These are phyloP conservation scores for Verbena officinalis DNA, from an alignment of 257 asterid genomes.

Conservation along the genomic window DNA sequence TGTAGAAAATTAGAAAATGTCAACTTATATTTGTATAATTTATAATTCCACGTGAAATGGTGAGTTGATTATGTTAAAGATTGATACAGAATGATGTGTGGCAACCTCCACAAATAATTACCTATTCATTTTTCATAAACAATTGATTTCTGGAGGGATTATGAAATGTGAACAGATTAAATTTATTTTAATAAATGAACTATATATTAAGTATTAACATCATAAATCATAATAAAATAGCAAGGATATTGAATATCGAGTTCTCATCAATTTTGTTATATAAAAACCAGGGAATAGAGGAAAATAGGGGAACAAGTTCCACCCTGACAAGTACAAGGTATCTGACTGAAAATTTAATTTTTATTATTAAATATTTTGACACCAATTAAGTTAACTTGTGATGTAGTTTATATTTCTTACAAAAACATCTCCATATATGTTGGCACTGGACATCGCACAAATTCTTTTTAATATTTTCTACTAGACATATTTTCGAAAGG, in stretches of 20 bases:
- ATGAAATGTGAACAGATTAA: not conserved
- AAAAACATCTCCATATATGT: too few relatives aligned
- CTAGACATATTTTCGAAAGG: too few relatives aligned
- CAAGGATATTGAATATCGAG: constrained; percentile 16
- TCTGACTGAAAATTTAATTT: too few relatives aligned
- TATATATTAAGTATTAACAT: too few relatives aligned
- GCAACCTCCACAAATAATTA: not conserved
- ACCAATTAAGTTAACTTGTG: not conserved
- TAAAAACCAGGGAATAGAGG: not conserved
- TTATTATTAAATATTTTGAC: not conserved
- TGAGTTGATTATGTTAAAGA: not conserved
- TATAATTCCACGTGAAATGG: not conserved
- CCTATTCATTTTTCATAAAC: not conserved
- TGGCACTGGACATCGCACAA: too few relatives aligned
- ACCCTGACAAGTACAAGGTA: constrained; percentile 19
- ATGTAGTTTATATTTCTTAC: too few relatives aligned
- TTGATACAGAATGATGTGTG: not conserved
- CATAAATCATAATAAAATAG: constrained; percentile 16
- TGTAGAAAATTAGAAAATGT: not conserved
- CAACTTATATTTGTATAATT: not conserved
- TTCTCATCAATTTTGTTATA: constrained; percentile 29
- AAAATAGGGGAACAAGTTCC: constrained; percentile 23
- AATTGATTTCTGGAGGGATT: not conserved
- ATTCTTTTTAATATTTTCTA: too few relatives aligned
- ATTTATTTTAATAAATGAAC: constrained; percentile 21